Evolutionary conservation across 2,329 filamentous ascomycete species (phyloP).

Genomic region (Colletotrichum liriopes): DNA sequence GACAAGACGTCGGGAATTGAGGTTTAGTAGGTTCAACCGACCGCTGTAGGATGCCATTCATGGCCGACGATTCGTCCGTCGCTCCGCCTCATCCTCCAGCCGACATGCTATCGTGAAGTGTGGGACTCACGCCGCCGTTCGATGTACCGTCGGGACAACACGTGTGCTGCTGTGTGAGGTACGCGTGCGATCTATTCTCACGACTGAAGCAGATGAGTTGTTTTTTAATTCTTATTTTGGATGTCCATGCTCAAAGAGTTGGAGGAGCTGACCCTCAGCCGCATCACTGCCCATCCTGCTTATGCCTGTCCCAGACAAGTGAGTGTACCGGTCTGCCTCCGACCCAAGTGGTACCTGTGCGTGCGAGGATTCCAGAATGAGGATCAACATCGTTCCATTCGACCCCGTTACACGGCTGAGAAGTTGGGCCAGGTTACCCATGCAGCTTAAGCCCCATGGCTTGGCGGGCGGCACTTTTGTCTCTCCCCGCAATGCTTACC

Average conservation of each 20-base stretch:
- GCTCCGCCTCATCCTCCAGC: not conserved
- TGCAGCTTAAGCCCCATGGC: not conserved
- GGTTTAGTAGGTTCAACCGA: not conserved
- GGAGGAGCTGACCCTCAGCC: not conserved
- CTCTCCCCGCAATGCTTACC: slow-evolving; percentile 1
- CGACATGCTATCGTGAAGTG: not conserved
- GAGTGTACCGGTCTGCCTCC: not conserved
- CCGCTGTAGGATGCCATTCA: not conserved
- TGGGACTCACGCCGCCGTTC: not conserved
- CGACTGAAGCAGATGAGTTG: not conserved
- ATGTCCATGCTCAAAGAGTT: not conserved
- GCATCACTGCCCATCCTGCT: not conserved
- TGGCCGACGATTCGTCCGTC: not conserved
- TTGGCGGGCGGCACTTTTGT: slow-evolving; percentile 14
- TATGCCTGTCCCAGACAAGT: not conserved
- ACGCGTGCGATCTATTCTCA: not conserved
- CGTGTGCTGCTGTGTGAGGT: not conserved
- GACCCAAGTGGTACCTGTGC: not conserved
- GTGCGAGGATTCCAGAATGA: not conserved
- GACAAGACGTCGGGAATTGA: not conserved
- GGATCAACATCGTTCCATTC: not conserved
- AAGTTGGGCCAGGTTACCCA: not conserved
- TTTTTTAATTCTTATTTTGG: not conserved
- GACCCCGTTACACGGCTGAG: not conserved
- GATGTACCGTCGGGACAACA: not conserved